Evolutionary conservation across 1,284 basidiomycete genomes (phyloP).

Genomic region (Fomitopsis palustris): DNA sequence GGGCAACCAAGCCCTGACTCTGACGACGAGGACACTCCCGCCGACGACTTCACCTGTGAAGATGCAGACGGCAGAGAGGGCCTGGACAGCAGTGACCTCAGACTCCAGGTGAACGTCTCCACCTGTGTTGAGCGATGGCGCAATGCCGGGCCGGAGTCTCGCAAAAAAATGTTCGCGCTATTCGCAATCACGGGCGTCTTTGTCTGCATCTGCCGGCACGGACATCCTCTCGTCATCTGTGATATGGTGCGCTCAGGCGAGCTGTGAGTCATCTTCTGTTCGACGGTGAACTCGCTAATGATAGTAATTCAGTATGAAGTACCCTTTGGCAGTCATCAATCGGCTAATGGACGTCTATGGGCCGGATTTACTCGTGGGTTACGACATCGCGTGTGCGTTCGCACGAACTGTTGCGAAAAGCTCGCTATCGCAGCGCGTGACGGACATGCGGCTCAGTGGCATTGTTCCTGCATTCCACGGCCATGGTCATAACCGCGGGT

Average conservation of each 20-base stretch:
- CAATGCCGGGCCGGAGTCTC: conserved; percentile 17
- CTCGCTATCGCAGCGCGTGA: conserved; percentile 15
- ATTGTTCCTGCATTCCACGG: too few species aligned
- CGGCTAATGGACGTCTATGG: conserved; percentile 23
- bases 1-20: too few species aligned
- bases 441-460: conserved; percentile 5
- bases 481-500: too few species aligned
- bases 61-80: neutral
- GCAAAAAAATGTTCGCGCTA: conserved; percentile 28
- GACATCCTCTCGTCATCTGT: conserved; percentile 25
- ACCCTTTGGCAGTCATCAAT: conserved; percentile 29
- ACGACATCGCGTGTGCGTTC: conserved; percentile 35
- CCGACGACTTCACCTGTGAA: too few species aligned
- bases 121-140: conserved; percentile 17
- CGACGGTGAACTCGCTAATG: conserved; percentile 12
- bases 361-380: conserved; percentile 20
- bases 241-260: conserved; percentile 37
- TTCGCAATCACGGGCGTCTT: conserved; percentile 34
- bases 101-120: neutral
- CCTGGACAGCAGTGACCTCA: neutral
- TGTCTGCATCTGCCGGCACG: conserved; percentile 9
- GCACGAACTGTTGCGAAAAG: conserved; percentile 22
- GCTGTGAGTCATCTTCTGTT: conserved; percentile 21
- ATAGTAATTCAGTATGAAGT: conserved; percentile 29
- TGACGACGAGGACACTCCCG: too few species aligned